Conservation (phyloP, 257 asterid genomes). For the Nicotiana undulata region DNA sequence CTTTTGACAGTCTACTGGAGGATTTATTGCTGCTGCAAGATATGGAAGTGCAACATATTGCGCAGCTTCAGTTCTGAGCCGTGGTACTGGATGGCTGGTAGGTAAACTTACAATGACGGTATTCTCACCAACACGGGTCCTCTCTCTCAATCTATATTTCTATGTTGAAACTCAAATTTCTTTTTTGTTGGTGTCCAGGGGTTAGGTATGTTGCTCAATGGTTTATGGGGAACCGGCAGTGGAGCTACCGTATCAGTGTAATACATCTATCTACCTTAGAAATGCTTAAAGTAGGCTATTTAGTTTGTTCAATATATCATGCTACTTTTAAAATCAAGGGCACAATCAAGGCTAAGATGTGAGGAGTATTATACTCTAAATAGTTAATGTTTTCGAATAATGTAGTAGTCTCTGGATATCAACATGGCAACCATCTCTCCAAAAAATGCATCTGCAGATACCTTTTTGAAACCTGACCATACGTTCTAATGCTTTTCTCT, state of each 20-base stretch:
- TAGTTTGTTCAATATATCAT: neutral
- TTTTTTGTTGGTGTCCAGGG: slow-evolving; percentile 45
- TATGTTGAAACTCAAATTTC: neutral
- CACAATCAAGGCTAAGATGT: neutral
- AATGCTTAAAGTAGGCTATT: neutral
- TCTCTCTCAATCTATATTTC: neutral
- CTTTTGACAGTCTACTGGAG: slow-evolving; percentile 68
- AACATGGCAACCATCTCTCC: neutral
- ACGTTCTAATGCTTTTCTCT: neutral
- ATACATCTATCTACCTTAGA: slow-evolving; percentile 4
- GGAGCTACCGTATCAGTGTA: slow-evolving; percentile 97
- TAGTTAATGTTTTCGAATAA: neutral
- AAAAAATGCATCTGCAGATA: neutral
- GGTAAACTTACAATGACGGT: neutral
- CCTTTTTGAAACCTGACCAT: neutral
- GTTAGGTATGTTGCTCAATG: slow-evolving; percentile 65
- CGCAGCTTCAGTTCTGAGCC: slow-evolving; percentile 73
- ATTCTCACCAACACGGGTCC: neutral
- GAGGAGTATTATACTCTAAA: neutral
- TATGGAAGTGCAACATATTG: slow-evolving; percentile 69
- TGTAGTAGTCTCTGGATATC: neutral
- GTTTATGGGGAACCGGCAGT: slow-evolving; percentile 73
- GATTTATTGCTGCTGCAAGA: slow-evolving; percentile 80
- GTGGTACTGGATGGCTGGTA: slow-evolving; percentile 98
- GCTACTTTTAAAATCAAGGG: neutral